Conservation (phyloP, 345 rosid species). For the Bruguiera parviflora region DNA sequence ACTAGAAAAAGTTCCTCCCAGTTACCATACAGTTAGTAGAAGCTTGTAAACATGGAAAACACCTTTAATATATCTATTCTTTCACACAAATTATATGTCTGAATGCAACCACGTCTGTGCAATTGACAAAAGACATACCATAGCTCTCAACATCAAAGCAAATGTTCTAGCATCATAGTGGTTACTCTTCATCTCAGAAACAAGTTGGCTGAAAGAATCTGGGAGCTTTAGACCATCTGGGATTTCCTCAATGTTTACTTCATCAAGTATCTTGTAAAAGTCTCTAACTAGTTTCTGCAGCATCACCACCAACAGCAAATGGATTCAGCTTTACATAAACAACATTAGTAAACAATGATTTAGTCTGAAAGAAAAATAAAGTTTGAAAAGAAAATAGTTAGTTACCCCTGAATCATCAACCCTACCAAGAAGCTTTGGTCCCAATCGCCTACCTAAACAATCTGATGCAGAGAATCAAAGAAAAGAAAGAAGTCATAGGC, state of each 20-base stretch:
- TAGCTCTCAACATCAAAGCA: slow-evolving; percentile 73
- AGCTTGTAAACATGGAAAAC: slow-evolving; percentile 1
- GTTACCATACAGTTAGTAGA: no score
- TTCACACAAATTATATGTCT: neutral
- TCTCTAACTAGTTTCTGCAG: slow-evolving; percentile 83
- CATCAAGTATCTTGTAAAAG: slow-evolving; percentile 74
- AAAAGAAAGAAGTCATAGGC: slow-evolving; percentile 16
- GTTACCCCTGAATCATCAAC: slow-evolving; percentile 93
- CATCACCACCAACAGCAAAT: slow-evolving; percentile 28
- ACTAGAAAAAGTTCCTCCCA: no score
- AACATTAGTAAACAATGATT: slow-evolving; percentile 1
- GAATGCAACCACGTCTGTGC: neutral
- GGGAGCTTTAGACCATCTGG: slow-evolving; percentile 86
- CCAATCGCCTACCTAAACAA: slow-evolving; percentile 98
- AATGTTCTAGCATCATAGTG: slow-evolving; percentile 88
- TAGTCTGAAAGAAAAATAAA: neutral
- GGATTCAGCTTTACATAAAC: slow-evolving; percentile 25
- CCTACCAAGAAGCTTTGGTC: slow-evolving; percentile 92
- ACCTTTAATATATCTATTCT: neutral
- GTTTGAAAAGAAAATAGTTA: slow-evolving; percentile 6
- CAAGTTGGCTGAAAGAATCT: slow-evolving; percentile 77
- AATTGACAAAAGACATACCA: slow-evolving; percentile 48
- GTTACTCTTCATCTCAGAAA: slow-evolving; percentile 79
- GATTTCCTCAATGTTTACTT: slow-evolving; percentile 73
- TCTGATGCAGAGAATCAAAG: slow-evolving; percentile 43